Evolutionary conservation across 1,284 basidiomycete species (phyloP).

Genomic region (Sporisorium iseilematis-ciliati): DNA sequence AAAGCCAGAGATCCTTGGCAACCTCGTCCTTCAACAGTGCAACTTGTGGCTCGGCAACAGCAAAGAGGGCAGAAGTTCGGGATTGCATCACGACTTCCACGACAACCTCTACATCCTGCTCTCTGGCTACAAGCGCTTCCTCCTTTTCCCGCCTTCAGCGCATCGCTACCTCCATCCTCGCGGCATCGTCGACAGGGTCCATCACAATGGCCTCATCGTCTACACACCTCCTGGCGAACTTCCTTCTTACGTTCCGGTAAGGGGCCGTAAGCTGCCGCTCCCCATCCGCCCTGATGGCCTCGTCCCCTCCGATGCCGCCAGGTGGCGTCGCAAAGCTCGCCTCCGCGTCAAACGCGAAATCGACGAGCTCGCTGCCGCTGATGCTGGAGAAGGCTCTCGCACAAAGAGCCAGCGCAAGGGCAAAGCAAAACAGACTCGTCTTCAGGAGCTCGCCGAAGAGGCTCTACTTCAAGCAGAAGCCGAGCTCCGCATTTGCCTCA

Average conservation of each 20-base stretch:
- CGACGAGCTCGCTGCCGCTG: constrained; percentile 55
- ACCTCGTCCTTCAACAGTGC: constrained; percentile 67
- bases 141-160: constrained; percentile 66
- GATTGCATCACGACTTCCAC: constrained; percentile 69
- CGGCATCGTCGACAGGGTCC: constrained; percentile 54
- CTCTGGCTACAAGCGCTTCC: constrained; percentile 66
- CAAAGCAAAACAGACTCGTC: constrained; percentile 57
- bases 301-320: constrained; percentile 60
- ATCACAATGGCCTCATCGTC: constrained; percentile 65
- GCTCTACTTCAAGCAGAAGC: constrained; percentile 45
- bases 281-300: constrained; percentile 63
- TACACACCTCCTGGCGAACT: constrained; percentile 52
- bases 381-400: constrained; percentile 46
- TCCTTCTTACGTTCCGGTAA: constrained; percentile 41
- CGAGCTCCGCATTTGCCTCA: constrained; percentile 43
- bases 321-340: constrained; percentile 60
- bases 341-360: constrained; percentile 44
- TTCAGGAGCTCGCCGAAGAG: constrained; percentile 51
- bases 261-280: constrained; percentile 25
- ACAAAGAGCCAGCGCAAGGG: constrained; percentile 54
- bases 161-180: constrained; percentile 58
- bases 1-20: constrained; percentile 61
- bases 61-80: constrained; percentile 58
- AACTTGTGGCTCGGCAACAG: constrained; percentile 67
- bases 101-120: constrained; percentile 68